Evolutionary conservation across 2,329 filamentous ascomycete species (phyloP).

Genomic region (Paramyrothecium sp.): DNA sequence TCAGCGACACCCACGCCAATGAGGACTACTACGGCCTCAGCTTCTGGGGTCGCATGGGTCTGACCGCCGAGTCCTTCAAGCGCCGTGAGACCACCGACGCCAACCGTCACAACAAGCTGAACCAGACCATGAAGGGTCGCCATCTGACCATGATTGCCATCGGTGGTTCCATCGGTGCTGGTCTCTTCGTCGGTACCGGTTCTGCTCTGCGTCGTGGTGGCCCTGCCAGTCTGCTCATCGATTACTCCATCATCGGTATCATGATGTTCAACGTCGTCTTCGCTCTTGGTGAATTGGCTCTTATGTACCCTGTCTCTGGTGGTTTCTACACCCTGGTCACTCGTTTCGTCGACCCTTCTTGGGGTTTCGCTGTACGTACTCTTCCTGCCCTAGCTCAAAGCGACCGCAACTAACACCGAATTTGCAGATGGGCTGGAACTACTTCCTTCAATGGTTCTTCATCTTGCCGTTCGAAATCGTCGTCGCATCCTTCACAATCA

Average conservation of each 20-base stretch:
- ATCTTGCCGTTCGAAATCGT: conserved; percentile 51
- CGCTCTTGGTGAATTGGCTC: conserved; percentile 59
- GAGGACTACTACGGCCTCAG: not conserved
- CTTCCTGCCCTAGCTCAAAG: not conserved
- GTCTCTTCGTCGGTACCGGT: conserved; percentile 62
- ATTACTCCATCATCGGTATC: conserved; percentile 55
- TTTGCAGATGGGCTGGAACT: conserved; percentile 23
- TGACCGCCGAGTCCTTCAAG: conserved; percentile 6
- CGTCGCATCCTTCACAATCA: conserved; percentile 48
- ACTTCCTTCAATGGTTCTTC: conserved; percentile 48
- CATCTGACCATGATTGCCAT: conserved; percentile 64
- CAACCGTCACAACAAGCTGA: conserved; percentile 28
- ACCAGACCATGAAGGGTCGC: conserved; percentile 51
- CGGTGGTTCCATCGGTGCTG: conserved; percentile 60
- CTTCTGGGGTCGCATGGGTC: conserved; percentile 3
- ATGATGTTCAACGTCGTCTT: conserved; percentile 63
- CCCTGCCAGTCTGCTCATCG: conserved; percentile 43
- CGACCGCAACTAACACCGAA: not conserved
- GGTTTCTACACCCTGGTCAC: conserved; percentile 62
- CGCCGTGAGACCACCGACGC: conserved; percentile 5
- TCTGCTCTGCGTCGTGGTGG: conserved; percentile 51
- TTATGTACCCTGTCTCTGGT: conserved; percentile 62
- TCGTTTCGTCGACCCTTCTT: conserved; percentile 62
- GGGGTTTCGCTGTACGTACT: conserved; percentile 52
- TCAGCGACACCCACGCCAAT: not conserved